Evolutionary conservation across 805 yeast species (phyloP), one percentile per base, ranked within the genome.

Genomic region (Wickerhamomyces bovis): DNA sequence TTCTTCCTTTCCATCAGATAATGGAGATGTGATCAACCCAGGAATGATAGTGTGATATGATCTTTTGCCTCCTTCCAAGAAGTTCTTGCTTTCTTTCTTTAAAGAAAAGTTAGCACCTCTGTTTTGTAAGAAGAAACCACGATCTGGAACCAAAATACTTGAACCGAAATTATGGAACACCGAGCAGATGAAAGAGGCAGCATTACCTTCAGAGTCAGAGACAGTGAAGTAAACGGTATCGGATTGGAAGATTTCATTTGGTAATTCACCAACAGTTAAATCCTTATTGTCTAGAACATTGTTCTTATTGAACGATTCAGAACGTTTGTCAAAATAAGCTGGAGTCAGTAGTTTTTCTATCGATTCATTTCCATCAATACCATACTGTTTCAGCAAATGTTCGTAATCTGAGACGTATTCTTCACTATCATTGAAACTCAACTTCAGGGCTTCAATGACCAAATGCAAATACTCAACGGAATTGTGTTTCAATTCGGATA

Each of bases 1-100:
- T 23, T 76, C 77, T 23, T 67, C 72, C 6, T 49, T 51, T 26
- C 64, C 67, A 43, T 61, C 59, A 3, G 47, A 49, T 3, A 53
- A 50, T 5, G 67, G 68, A 3, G 68, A 62, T 13, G 95, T 86
- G 26, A 86, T 76, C 81, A 86, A 75, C 0, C 89, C 87, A 1
- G 95, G 95, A 49, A 86, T 85, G 48, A 86, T 86, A 0, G 95
- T 87, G 58, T 87, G 95, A 63, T 85, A 86, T 1, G 89, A 81
- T 52, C 94, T 69, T 61, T 86, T 86, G 18, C 77, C 75, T 3
- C 88, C 87, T 44, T 75, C 89, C 39, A 83, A 63, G 43, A 76
- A 73, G 59, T 86, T 86, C 44, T 73, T 72, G 25, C 80, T 71
- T 2, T 75, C 75, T 6, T 77, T 76, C 45, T 74, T 71, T 47